Conservation (phyloP, 176 grass and related monocot genomes). For the Ampelocalamus luodianensis region DNA sequence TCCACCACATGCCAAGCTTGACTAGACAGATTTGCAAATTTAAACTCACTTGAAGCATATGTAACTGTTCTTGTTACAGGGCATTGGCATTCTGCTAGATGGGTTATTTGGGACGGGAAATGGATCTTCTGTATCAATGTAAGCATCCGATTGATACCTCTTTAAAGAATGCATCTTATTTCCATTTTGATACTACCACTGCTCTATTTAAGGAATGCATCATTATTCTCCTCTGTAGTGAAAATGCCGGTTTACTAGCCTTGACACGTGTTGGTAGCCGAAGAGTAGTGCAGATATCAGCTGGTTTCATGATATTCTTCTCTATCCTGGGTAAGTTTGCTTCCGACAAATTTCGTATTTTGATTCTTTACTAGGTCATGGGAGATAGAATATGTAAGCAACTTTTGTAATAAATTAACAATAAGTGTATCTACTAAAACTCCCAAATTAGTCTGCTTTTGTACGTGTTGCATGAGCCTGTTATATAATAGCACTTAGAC, state of each 20-base stretch:
- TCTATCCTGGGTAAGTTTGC: slow-evolving; percentile 75
- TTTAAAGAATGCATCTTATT: slow-evolving; percentile 4
- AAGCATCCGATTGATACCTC: slow-evolving; percentile 43
- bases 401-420: neutral
- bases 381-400: neutral
- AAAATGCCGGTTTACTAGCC: slow-evolving; percentile 95
- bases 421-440: neutral
- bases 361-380: slow-evolving; percentile 6
- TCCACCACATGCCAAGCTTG: neutral
- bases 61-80: slow-evolving; percentile 55
- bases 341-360: neutral
- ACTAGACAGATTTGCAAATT: slow-evolving; percentile 12
- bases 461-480: neutral
- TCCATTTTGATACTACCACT: neutral
- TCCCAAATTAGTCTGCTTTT: neutral
- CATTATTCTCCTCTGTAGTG: slow-evolving; percentile 49
- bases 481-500: neutral
- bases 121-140: slow-evolving; percentile 96
- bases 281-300: slow-evolving; percentile 97
- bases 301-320: slow-evolving; percentile 99
- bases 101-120: slow-evolving; percentile 95
- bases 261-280: slow-evolving; percentile 93
- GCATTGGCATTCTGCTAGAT: slow-evolving; percentile 94
- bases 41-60: slow-evolving; percentile 8
- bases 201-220: neutral